phyloP scores from a whole-genome alignment of 2,329 filamentous ascomycete genomes.

The Aspergillus unguis region DNA sequence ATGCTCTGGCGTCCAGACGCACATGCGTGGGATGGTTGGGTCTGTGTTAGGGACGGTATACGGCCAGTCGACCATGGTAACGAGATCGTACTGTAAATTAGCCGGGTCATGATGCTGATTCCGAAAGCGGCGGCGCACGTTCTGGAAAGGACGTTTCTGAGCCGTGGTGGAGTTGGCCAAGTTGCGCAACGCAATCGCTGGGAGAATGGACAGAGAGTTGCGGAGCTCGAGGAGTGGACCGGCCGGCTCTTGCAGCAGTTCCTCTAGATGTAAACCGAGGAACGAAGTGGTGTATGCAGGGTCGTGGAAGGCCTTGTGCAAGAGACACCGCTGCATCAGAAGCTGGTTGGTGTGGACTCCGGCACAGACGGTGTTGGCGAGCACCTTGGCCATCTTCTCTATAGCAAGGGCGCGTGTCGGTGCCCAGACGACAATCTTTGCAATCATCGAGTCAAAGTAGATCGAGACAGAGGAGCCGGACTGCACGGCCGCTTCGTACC shows the following conservation, averaged over 20 bases:
- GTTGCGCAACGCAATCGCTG: background rate
- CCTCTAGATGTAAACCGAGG: conserved; percentile 24
- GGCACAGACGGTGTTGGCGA: conserved; percentile 57
- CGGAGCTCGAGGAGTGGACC: background rate
- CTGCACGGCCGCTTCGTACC: conserved; percentile 44
- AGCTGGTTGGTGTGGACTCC: conserved; percentile 54
- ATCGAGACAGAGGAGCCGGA: conserved; percentile 41
- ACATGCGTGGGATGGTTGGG: conserved; percentile 9
- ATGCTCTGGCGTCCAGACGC: conserved; percentile 17
- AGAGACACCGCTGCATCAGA: conserved; percentile 27
- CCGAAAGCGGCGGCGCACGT: conserved; percentile 28
- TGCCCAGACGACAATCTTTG: conserved; percentile 47
- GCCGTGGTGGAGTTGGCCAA: background rate
- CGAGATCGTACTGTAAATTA: conserved; percentile 26
- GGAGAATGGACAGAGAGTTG: background rate
- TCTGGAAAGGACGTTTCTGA: conserved; percentile 19
- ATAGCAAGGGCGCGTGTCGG: conserved; percentile 36
- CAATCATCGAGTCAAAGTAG: conserved; percentile 49
- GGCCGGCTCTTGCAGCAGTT: conserved; percentile 21
- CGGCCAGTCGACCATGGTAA: conserved; percentile 16
- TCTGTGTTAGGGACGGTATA: background rate
- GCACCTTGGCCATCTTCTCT: conserved; percentile 32
- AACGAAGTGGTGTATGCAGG: conserved; percentile 34
- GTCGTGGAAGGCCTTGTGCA: conserved; percentile 45
- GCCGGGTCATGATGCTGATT: conserved; percentile 37